A percentile compares a stretch with the other conserved stretches of the same genome.
phyloP scores from a whole-genome alignment of 2,329 filamentous ascomycete species.

The Clonostachys byssicola region DNA sequence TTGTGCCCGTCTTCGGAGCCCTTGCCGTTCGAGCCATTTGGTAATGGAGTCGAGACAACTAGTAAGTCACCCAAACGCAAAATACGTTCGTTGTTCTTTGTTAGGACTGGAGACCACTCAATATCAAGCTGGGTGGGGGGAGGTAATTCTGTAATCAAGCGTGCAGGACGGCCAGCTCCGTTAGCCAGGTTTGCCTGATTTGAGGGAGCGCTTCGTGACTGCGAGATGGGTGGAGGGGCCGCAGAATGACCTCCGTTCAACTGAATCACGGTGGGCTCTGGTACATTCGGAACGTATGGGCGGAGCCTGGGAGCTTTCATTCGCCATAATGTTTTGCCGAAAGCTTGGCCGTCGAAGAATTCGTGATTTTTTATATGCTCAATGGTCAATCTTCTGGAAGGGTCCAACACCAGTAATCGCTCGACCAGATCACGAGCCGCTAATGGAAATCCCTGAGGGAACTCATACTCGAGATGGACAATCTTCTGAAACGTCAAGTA shows the following conservation, averaged over 20 bases:
- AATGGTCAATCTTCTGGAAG: constrained; percentile 76
- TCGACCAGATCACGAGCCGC: constrained; percentile 88
- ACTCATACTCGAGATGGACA: constrained; percentile 88
- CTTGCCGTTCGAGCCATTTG: constrained; percentile 70
- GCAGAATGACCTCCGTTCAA: constrained; percentile 51
- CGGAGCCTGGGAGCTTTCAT: constrained; percentile 84
- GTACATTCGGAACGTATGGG: constrained; percentile 72
- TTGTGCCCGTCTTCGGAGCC: constrained; percentile 72
- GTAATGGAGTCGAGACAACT: constrained; percentile 74
- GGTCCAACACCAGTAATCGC: constrained; percentile 84
- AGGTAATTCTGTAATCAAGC: constrained; percentile 90
- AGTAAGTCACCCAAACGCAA: constrained; percentile 88
- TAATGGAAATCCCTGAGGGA: constrained; percentile 81
- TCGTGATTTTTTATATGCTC: constrained; percentile 96
- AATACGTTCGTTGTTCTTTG: constrained; percentile 86
- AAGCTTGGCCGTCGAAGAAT: constrained; percentile 85
- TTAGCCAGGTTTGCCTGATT: constrained; percentile 32
- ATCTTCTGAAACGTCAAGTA: constrained; percentile 99
- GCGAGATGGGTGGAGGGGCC: constrained; percentile 17
- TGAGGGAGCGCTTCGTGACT: constrained; percentile 23
- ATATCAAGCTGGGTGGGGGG: constrained; percentile 97
- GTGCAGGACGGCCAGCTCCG: constrained; percentile 57
- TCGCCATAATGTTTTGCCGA: constrained; percentile 84
- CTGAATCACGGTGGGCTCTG: constrained; percentile 72
- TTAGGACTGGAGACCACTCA: constrained; percentile 96